These are phyloP conservation scores for Pterocarpus macrocarpus DNA, from an alignment of 306 rosid species.

Conservation along the genomic window DNA sequence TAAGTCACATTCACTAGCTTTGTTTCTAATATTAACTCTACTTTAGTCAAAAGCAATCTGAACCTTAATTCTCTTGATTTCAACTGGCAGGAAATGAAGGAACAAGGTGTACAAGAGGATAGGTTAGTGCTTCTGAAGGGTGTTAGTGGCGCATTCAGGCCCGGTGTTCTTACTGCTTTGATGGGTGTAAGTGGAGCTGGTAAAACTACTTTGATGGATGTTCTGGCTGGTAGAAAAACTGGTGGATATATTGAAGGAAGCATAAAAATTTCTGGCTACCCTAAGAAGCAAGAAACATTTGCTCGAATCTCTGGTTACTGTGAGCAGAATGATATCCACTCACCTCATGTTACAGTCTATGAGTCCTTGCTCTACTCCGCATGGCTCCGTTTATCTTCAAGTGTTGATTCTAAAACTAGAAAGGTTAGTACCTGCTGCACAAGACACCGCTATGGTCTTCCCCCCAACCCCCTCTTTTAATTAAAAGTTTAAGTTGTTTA, in stretches of 20 bases:
- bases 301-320: conserved; percentile 71
- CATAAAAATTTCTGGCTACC: conserved; percentile 70
- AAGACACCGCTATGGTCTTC: neutral
- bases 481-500: conserved; percentile 7
- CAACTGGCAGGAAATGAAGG: conserved; percentile 67
- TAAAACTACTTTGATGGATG: conserved; percentile 80
- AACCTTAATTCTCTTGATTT: conserved; percentile 17
- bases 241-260: conserved; percentile 74
- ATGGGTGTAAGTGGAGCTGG: conserved; percentile 89
- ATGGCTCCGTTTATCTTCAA: conserved; percentile 64
- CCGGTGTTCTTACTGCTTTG: conserved; percentile 75
- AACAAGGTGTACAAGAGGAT: conserved; percentile 63
- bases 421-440: conserved; percentile 41
- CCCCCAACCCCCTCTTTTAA: conserved; percentile 22
- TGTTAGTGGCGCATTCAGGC: conserved; percentile 79
- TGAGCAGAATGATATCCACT: conserved; percentile 78
- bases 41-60: neutral
- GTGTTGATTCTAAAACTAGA: conserved; percentile 55
- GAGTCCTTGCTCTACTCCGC: conserved; percentile 72
- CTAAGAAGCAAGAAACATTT: conserved; percentile 74
- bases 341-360: conserved; percentile 75
- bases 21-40: neutral
- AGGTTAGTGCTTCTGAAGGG: conserved; percentile 59
- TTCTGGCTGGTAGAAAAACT: conserved; percentile 76
- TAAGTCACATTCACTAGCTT: conserved; percentile 17